Conservation (phyloP, 768 basidiomycete genomes). For the Boletus reticuloceps region DNA sequence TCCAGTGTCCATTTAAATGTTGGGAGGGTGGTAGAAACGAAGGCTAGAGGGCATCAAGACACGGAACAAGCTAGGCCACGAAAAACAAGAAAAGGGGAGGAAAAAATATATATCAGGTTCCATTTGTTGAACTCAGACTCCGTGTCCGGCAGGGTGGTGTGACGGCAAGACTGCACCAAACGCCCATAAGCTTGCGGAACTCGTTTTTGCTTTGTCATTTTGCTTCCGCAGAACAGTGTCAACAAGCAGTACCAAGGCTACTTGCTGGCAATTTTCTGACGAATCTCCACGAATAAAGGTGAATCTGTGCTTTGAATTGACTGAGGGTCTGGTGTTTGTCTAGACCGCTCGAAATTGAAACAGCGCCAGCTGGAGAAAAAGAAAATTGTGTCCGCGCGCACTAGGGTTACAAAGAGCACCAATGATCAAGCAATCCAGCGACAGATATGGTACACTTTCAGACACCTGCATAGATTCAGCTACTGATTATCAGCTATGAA, state of each 20-base stretch:
- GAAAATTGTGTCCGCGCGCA: neutral
- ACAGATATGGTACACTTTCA: neutral
- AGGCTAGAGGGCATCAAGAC: neutral
- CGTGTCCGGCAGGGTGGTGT: slow-evolving; percentile 7
- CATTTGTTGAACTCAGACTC: slow-evolving; percentile 19
- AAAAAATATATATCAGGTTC: neutral
- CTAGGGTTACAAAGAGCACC: neutral
- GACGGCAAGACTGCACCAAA: slow-evolving; percentile 26
- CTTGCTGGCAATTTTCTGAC: neutral
- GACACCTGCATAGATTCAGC: neutral
- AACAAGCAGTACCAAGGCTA: neutral
- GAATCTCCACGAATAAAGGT: slow-evolving; percentile 1
- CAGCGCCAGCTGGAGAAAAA: neutral
- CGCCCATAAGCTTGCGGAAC: slow-evolving; percentile 11
- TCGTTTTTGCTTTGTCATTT: slow-evolving; percentile 4
- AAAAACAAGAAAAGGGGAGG: neutral
- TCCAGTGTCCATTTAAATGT: slow-evolving; percentile 11
- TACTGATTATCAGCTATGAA: neutral
- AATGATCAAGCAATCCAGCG: neutral
- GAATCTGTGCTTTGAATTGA: neutral
- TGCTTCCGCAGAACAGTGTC: slow-evolving; percentile 9
- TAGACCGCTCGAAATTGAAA: slow-evolving; percentile 10
- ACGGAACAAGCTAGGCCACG: neutral
- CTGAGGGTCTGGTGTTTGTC: neutral
- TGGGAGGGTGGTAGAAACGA: neutral